phyloP scores from a whole-genome alignment of 2,329 filamentous ascomycete species.

The Teratosphaeria nubilosa region DNA sequence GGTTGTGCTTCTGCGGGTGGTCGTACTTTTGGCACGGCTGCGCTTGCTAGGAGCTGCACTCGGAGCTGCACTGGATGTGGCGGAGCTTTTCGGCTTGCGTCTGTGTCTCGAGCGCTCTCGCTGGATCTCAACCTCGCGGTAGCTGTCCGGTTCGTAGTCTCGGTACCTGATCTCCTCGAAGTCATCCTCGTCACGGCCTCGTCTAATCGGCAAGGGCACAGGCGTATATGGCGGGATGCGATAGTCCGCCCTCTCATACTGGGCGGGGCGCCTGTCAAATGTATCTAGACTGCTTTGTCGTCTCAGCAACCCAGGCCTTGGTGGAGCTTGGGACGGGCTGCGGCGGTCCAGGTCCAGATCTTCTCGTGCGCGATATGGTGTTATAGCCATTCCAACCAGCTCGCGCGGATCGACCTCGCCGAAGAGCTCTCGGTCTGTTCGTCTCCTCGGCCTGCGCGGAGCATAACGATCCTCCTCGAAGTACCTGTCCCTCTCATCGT shows the following conservation, averaged over 20 bases:
- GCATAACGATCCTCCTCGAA: conserved; percentile 43
- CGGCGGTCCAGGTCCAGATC: conserved; percentile 37
- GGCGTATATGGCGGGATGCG: conserved; percentile 57
- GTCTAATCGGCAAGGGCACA: conserved; percentile 51
- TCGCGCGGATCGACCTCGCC: conserved; percentile 38
- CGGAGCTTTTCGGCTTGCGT: conserved; percentile 14
- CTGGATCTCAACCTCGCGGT: conserved; percentile 40
- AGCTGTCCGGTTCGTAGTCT: conserved; percentile 32
- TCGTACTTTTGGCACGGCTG: conserved; percentile 12
- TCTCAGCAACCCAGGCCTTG: conserved; percentile 59
- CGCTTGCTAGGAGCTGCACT: conserved; percentile 6
- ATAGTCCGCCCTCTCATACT: conserved; percentile 52
- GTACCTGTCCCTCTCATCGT: conserved; percentile 45
- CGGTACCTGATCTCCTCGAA: conserved; percentile 49
- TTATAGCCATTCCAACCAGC: conserved; percentile 42
- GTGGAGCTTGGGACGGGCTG: conserved; percentile 29
- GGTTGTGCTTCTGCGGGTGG: conserved; percentile 17
- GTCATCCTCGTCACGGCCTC: conserved; percentile 49
- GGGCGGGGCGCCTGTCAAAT: conserved; percentile 65
- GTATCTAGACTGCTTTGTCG: conserved; percentile 85
- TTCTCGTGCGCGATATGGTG: conserved; percentile 41
- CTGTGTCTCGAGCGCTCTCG: conserved; percentile 34
- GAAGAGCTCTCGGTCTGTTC: conserved; percentile 36
- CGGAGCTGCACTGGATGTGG: conserved; percentile 10
- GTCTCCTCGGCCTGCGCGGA: conserved; percentile 16